phyloP scores from a whole-genome alignment of 345 rosid species.

The Balakata baccata region DNA sequence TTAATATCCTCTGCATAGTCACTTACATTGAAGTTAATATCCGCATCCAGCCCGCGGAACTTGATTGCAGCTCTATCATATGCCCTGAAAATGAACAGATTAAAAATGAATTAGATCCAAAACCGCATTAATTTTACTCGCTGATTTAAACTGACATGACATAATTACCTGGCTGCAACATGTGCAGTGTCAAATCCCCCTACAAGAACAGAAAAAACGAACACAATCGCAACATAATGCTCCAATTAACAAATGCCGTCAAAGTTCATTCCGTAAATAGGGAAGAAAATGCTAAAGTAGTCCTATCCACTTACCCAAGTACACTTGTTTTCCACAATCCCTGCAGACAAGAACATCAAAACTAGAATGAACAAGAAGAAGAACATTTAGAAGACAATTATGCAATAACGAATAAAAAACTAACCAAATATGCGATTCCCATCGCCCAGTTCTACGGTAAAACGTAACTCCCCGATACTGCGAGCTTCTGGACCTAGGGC shows the following conservation, averaged over 20 bases:
- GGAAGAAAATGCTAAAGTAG: neutral
- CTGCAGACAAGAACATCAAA: slow-evolving; percentile 33
- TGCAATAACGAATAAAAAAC: neutral
- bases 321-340: slow-evolving; percentile 88
- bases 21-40: slow-evolving; percentile 58
- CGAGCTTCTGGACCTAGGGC: slow-evolving; percentile 93
- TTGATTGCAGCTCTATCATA: slow-evolving; percentile 89
- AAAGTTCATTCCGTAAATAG: neutral
- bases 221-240: slow-evolving; percentile 8
- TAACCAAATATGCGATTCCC: slow-evolving; percentile 99
- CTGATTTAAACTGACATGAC: neutral
- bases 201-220: slow-evolving; percentile 16
- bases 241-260: neutral
- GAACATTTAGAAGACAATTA: neutral
- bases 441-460: slow-evolving; percentile 93
- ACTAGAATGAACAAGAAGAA: neutral
- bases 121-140: neutral
- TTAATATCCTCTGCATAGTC: slow-evolving; percentile 70
- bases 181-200: slow-evolving; percentile 95
- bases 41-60: slow-evolving; percentile 77
- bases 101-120: neutral
- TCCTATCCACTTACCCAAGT: slow-evolving; percentile 47
- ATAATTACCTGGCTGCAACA: slow-evolving; percentile 75
- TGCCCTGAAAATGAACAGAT: slow-evolving; percentile 44
- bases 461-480: slow-evolving; percentile 97